A percentile compares a stretch with the other conserved stretches of the same genome.
Evolutionary conservation across 106 monocot species (phyloP).

Genomic region (Ottelia alismoides): DNA sequence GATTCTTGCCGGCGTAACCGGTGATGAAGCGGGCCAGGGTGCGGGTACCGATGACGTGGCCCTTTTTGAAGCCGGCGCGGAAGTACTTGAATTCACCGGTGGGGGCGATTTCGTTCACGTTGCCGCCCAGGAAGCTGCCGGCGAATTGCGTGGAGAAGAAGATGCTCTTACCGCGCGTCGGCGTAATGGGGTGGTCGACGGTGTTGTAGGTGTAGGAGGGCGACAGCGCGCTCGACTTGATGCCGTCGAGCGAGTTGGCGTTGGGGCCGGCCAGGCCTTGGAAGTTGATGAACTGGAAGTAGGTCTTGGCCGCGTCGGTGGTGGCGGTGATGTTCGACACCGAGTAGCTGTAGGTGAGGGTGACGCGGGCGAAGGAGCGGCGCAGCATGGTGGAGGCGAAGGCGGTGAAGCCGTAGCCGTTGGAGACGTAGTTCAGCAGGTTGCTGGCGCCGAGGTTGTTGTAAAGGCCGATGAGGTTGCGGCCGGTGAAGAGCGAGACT

Average conservation of each 20-base stretch:
- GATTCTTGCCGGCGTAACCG: neutral
- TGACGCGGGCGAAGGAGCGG: neutral
- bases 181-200: neutral
- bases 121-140: neutral
- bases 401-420: neutral
- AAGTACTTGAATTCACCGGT: neutral
- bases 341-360: neutral
- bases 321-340: neutral
- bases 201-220: neutral
- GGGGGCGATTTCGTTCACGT: neutral
- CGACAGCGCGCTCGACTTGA: neutral
- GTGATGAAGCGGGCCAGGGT: neutral
- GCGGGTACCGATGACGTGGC: neutral
- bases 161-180: neutral
- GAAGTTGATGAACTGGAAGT: neutral
- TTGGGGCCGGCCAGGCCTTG: neutral
- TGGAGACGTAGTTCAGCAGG: neutral
- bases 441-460: neutral
- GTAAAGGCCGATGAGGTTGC: neutral
- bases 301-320: neutral
- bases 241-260: neutral
- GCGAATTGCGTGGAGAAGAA: neutral
- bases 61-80: neutral
- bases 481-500: neutral
- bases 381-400: neutral